A percentile compares a stretch with the other conserved stretches of the same genome.
These are phyloP conservation scores for Glomus cerebriforme DNA, from an alignment of 192 early-diverging fungal genomes.

Conservation along the genomic window DNA sequence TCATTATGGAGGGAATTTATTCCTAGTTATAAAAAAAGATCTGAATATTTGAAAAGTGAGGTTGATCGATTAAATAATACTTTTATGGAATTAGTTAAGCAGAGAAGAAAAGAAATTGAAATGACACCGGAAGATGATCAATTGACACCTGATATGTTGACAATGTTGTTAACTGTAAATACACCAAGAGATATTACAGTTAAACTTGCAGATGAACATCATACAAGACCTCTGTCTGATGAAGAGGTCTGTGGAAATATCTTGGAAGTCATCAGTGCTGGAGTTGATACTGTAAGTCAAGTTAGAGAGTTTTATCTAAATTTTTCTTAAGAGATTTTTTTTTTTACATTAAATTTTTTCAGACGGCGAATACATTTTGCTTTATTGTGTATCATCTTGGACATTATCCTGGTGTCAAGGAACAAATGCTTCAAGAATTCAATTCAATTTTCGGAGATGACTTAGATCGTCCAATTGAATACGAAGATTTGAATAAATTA, in stretches of 20 bases:
- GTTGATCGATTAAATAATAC: background rate
- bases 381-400: conserved; percentile 26
- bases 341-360: background rate
- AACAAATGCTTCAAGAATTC: conserved; percentile 17
- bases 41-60: background rate
- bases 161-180: conserved; percentile 25
- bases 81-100: background rate
- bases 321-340: background rate
- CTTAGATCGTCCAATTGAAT: background rate
- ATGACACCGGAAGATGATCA: background rate
- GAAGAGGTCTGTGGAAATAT: conserved; percentile 19
- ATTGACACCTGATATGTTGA: conserved; percentile 12
- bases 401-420: conserved; percentile 1
- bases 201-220: background rate
- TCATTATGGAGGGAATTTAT: conserved; percentile 1
- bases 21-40: background rate
- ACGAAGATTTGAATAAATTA: conserved; percentile 19
- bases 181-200: conserved; percentile 14
- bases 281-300: conserved; percentile 19
- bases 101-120: conserved; percentile 22
- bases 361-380: conserved; percentile 26
- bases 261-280: conserved; percentile 13
- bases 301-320: background rate
- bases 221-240: conserved; percentile 10
- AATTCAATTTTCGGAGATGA: background rate